Percentiles rank a stretch among this genome's conserved stretches.
Conservation (phyloP, 140 eudicot species). For the Oenanthe javanica region DNA sequence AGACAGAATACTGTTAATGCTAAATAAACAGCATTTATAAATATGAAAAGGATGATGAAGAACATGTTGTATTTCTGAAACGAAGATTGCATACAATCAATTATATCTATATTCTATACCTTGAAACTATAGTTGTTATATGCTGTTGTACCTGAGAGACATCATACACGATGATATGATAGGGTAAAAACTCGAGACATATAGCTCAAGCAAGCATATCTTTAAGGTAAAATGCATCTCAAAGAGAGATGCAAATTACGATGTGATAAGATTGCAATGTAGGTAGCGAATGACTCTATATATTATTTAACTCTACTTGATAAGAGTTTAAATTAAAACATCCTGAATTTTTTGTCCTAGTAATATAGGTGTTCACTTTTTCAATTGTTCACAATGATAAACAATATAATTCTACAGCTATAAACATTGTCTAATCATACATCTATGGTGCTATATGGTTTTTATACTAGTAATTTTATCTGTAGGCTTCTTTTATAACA, state of each 20-base stretch:
- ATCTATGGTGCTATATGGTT: neutral
- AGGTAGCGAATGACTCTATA: neutral
- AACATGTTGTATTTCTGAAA: neutral
- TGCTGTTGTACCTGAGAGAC: neutral
- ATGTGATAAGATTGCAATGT: neutral
- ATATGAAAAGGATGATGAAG: neutral
- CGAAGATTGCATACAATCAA: neutral
- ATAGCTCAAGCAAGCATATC: neutral
- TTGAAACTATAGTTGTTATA: neutral
- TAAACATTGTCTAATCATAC: neutral
- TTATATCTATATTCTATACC: neutral
- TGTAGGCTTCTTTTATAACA: neutral
- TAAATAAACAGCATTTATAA: neutral
- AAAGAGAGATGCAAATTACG: neutral
- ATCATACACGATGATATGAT: neutral
- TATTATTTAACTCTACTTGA: neutral
- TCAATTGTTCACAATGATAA: neutral
- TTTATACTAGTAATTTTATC: neutral
- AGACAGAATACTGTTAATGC: neutral
- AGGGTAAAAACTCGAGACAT: neutral
- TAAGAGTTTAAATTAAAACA: neutral
- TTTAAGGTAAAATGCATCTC: neutral
- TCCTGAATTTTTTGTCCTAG: neutral
- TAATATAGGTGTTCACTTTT: neutral
- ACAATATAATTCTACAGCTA: neutral